Evolutionary conservation across 2,329 filamentous ascomycete species (phyloP), one percentile per base, ranked within the genome.

Genomic region (Talaromyces atroroseus): DNA sequence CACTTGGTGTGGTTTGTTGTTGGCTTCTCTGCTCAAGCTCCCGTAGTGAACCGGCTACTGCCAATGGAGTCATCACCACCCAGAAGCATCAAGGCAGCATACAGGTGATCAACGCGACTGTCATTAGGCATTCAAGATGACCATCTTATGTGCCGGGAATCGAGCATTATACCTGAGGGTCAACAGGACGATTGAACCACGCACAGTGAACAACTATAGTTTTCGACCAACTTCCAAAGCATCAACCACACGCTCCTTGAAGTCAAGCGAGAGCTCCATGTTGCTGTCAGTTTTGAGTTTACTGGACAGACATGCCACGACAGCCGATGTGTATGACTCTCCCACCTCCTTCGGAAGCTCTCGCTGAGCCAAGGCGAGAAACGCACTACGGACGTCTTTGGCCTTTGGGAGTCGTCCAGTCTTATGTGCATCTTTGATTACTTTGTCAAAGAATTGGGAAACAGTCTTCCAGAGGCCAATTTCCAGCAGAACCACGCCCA

Each of bases 401-500:
- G 58, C 42, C 44, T 59, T 61, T 16, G 65, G 64, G 7, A 64
- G 48, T 34, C 58, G 59, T n/a, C 64, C 62, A 14, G 42, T 64
- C n/a, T 47, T 59, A 52, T 64, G 40, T 10, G 60, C 61, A 12
- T 66, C 62, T 20, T 61, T 56, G 26, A 65, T 66, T n/a, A 60
- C 59, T 8, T 54, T 54, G 34, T 64, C 62, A 42, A 69, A 65
- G 10, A 71, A 52, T 24, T 64, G 60, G 16, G 61, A 68, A 12
- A 67, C 45, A 1, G 67, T 68, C 52, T 62, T 63, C 66, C 66
- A 70, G 12, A 69, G 45, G 1, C 68, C 70, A 40, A 75, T 72
- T 60, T 74, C 73, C 0, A 75, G 60, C 8, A 75, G 61, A 0
- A 74, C 64, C 6, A 74, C 71, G 2, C 72, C 72, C 11, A 74